phyloP scores from a whole-genome alignment of 2,329 filamentous ascomycete species.

The Trematosphaeria pertusa region DNA sequence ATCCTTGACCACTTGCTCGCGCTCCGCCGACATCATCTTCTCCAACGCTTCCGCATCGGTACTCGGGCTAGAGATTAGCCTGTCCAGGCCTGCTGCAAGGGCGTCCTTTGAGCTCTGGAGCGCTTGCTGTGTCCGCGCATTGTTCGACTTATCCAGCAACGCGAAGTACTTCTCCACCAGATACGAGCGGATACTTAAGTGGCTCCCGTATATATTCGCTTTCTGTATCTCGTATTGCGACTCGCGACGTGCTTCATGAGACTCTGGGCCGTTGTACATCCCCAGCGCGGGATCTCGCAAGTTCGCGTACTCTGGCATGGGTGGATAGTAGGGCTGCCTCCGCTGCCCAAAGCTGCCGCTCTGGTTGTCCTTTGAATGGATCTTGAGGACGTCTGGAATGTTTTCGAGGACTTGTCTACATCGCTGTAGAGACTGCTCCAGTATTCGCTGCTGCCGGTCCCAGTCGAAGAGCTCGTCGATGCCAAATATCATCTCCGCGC shows the following conservation, averaged over 20 bases:
- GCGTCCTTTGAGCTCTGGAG: conserved; percentile 38
- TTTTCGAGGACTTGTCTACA: conserved; percentile 73
- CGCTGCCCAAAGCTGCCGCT: conserved; percentile 32
- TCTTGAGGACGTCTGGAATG: conserved; percentile 72
- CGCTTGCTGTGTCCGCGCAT: conserved; percentile 54
- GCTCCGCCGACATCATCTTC: conserved; percentile 73
- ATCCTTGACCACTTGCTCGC: conserved; percentile 81
- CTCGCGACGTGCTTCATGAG: conserved; percentile 48
- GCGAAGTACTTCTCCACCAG: conserved; percentile 87
- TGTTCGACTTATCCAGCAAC: conserved; percentile 69
- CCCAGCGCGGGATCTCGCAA: conserved; percentile 35
- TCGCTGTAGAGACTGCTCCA: conserved; percentile 73
- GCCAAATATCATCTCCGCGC: conserved; percentile 83
- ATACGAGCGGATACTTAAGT: conserved; percentile 81
- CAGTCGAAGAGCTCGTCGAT: conserved; percentile 77
- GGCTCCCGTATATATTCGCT: conserved; percentile 84
- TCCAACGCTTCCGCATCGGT: conserved; percentile 58
- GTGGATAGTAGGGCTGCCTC: conserved; percentile 44
- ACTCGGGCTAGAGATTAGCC: conserved; percentile 26
- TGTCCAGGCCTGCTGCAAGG: conserved; percentile 38
- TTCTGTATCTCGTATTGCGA: conserved; percentile 90
- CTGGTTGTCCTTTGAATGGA: conserved; percentile 55
- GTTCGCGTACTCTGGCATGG: conserved; percentile 43
- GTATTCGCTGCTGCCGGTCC: conserved; percentile 75
- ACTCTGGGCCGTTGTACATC: conserved; percentile 32